Percentiles rank a stretch among this genome's conserved stretches.
Conservation (phyloP, 2,329 filamentous ascomycete genomes). For the Venturia nashicola region DNA sequence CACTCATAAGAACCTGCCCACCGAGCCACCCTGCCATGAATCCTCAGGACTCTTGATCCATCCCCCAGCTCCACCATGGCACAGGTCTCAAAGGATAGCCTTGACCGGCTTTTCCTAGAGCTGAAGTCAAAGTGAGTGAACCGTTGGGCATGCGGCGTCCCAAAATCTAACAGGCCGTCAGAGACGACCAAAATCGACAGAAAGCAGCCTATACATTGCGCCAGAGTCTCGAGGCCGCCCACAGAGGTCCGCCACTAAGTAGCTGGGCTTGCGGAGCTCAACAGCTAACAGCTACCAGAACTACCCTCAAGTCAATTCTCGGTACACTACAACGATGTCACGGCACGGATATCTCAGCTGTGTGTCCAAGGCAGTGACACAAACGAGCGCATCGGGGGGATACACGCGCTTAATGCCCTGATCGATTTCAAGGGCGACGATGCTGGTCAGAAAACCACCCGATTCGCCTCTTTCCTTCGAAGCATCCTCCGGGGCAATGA, state of each 20-base stretch:
- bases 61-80: slow-evolving; percentile 13
- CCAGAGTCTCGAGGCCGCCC: slow-evolving; percentile 30
- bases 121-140: slow-evolving; percentile 41
- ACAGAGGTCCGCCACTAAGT: slow-evolving; percentile 27
- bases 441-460: slow-evolving; percentile 81
- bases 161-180: slow-evolving; percentile 15
- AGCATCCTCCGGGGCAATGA: slow-evolving; percentile 84
- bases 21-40: not conserved
- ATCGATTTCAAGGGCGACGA: slow-evolving; percentile 97
- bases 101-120: slow-evolving; percentile 44
- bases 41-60: not conserved
- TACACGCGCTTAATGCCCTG: slow-evolving; percentile 81
- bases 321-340: slow-evolving; percentile 55
- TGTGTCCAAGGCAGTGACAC: slow-evolving; percentile 79
- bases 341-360: slow-evolving; percentile 54
- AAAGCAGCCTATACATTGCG: slow-evolving; percentile 31
- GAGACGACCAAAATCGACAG: slow-evolving; percentile 32
- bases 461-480: slow-evolving; percentile 84
- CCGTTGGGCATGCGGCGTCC: not conserved
- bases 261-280: slow-evolving; percentile 11
- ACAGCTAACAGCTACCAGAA: slow-evolving; percentile 38
- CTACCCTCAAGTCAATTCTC: slow-evolving; percentile 68
- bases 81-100: slow-evolving; percentile 32
- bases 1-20: not conserved
- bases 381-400: slow-evolving; percentile 78